Base-by-base conservation (phyloP, 768 basidiomycete species). In the Hygrophorus russula region DNA sequence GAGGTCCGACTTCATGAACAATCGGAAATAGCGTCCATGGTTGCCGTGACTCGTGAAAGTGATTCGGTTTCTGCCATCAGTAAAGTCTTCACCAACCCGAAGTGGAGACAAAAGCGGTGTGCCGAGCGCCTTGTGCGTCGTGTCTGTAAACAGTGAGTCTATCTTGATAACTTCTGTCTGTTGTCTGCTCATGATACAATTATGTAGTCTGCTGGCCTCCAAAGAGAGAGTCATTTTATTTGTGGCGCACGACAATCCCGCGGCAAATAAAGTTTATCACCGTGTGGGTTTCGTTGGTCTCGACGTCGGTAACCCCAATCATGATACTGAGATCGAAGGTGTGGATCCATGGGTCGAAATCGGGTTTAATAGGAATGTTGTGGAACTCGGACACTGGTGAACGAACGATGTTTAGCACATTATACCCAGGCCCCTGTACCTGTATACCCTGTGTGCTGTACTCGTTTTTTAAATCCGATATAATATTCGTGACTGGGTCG, bases 301-400 rank as follows among this genome's bases (percentile, higher is more conserved):
- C 4, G 37, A 45, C 36, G 13, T 31, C 8, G 20, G 34, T 12
- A 24, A 24, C 7, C 24, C 24, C 24, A n/a, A n/a, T n/a, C n/a
- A n/a, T n/a, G 38, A 33, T 35, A 39, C 47, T 30, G 14, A 42
- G 6, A 51, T 53, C 7, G 60, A 60, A 19, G 60, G 58, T 2
- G 65, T 71, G 2, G 48, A 53, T 20, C 55, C 57, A n/a, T 77
- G 73, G 73, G 39, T 73, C 4, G 76, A 78, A 46, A 56, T 76
- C 38, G 76, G 76, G 5, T 77, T 74, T 45, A 58, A 66, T 41
- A 53, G 53, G 40, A 38, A 41, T 13, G 46, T 29, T 19, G 62
- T 66, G 3, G 41, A 57, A 3, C 56, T 73, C 13, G 76, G 76
- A 12, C 68, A 74, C 46, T 77, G 76, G 74, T 76, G 51, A 61